Conservation (phyloP, 805 yeast species). For the Kuraishia ogatae region DNA sequence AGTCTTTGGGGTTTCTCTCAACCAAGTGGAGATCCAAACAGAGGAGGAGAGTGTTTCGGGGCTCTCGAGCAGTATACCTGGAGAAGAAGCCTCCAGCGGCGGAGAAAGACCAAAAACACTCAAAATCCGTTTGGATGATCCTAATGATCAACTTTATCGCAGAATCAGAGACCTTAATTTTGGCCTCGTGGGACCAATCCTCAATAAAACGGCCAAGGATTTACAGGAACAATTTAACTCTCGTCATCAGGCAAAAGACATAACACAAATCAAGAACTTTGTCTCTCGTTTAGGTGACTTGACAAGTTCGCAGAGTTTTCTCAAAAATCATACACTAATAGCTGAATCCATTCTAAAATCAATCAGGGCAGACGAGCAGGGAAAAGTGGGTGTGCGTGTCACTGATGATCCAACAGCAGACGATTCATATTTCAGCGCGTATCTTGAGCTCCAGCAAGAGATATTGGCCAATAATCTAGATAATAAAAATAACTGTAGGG, state of each 20-base stretch:
- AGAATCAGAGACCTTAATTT: conserved; percentile 62
- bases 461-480: conserved; percentile 46
- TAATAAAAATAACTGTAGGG: conserved; percentile 24
- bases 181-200: conserved; percentile 64
- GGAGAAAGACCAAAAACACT: conserved; percentile 5
- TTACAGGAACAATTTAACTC: conserved; percentile 63
- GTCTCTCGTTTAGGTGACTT: conserved; percentile 63
- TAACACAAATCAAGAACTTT: conserved; percentile 59
- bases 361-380: conserved; percentile 25
- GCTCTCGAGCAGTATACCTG: background rate
- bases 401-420: conserved; percentile 9
- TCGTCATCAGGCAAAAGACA: conserved; percentile 46
- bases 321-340: conserved; percentile 66
- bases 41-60: conserved; percentile 4
- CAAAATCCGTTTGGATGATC: conserved; percentile 18
- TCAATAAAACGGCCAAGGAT: conserved; percentile 62
- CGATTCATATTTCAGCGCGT: conserved; percentile 28
- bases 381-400: conserved; percentile 7
- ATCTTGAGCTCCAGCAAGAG: conserved; percentile 62
- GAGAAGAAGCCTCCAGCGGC: background rate
- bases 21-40: conserved; percentile 18
- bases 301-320: conserved; percentile 56
- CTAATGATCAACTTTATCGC: conserved; percentile 38
- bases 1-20: conserved; percentile 40
- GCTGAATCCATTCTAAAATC: conserved; percentile 53